phyloP scores from a whole-genome alignment of 108 stramenopile species.

The Licmophora abbreviata region DNA sequence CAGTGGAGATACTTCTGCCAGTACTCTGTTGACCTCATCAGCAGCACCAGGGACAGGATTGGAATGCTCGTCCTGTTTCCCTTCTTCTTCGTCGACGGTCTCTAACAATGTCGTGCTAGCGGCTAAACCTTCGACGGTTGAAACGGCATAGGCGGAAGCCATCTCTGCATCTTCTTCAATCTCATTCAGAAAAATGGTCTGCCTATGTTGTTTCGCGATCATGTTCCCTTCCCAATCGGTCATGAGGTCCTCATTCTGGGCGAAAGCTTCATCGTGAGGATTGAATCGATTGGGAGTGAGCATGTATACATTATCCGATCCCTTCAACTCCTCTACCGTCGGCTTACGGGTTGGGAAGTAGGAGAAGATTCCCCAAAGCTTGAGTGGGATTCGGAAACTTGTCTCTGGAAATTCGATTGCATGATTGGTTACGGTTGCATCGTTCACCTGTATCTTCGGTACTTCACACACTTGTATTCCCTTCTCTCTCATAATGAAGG shows the following conservation, averaged over 20 bases:
- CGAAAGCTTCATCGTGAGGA: slow-evolving; percentile 11
- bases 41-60: too few species aligned
- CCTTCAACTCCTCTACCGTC: slow-evolving; percentile 5
- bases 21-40: too few species aligned
- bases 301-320: slow-evolving; percentile 6
- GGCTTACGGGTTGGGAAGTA: slow-evolving; percentile 15
- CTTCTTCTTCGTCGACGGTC: not conserved
- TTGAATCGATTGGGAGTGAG: too few species aligned
- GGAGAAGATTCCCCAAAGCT: slow-evolving; percentile 13
- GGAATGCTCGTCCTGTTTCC: not conserved
- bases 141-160: not conserved
- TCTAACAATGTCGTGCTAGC: not conserved
- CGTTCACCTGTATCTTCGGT: slow-evolving; percentile 17
- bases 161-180: not conserved
- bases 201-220: not conserved
- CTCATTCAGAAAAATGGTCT: not conserved
- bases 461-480: slow-evolving; percentile 17
- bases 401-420: not conserved
- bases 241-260: slow-evolving; percentile 13
- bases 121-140: not conserved
- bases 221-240: slow-evolving; percentile 14
- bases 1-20: too few species aligned
- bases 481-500: slow-evolving; percentile 23
- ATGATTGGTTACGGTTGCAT: slow-evolving; percentile 5
- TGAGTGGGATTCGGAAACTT: slow-evolving; percentile 3